Base-by-base conservation (phyloP, 2,329 filamentous ascomycete genomes). In the Botrytis medusae region DNA sequence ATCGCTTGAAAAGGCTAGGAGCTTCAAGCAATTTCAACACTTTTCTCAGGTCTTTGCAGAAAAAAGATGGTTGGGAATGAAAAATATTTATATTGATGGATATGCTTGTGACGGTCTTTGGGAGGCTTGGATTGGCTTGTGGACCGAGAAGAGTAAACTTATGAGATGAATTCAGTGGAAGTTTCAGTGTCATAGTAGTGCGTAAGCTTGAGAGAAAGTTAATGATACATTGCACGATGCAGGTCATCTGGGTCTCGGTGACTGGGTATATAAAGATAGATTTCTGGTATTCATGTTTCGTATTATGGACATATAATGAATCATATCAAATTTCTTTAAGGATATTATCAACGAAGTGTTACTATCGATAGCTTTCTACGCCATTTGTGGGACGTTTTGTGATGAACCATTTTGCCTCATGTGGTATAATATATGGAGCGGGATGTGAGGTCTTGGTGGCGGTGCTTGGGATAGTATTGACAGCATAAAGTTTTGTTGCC, bases 21-120 rank as follows among this genome's bases (percentile, higher is more conserved):
- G 14, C 8, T 9, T 16, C 6, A 4, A 1, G 0, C 1, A 42
- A 18, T 7, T 29, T 0, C 1, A 2, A 1, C 7, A n/a, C 4
- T 9, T 7, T 4, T n/a, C 2, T 40, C 16, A 34, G 25, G 22
- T 6, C 0, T 40, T 61, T n/a, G 14, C 2, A 6, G 14, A 9
- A 8, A 4, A 54, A 54, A 29, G n/a, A 5, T 16, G 25, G n/a
- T 54, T 29, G 12, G 25, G 5, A 1, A 16, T 54, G 25, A n/a
- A n/a, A n/a, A 9, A 37, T 37, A 37, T 37, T 37, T 8, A 8
- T 37, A 37, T 37, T 1, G 37, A 37, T 37, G 37, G 37, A 37
- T 9, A 37, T 37, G 37, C 1, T 37, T 37, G 37, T 9, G 1
- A 37, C 37, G 8, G 14, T 54, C 14, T 54, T 6, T n/a, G n/a